Evolutionary conservation across 768 basidiomycete species (phyloP).

Genomic region (Rhodotorula babjevae): DNA sequence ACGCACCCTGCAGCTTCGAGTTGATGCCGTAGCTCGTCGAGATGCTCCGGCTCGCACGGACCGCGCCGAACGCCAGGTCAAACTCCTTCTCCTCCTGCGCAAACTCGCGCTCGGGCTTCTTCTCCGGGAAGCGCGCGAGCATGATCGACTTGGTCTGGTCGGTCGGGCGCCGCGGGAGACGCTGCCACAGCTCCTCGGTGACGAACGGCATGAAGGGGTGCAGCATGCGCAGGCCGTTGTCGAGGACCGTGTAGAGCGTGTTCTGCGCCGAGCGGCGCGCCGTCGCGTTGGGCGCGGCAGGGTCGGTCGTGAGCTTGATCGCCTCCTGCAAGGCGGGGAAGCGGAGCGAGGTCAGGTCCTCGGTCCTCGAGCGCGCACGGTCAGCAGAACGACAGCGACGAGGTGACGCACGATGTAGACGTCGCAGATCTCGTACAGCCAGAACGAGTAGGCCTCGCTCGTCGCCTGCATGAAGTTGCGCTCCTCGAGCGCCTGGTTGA

Average conservation of each 20-base stretch:
- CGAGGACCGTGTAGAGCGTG: conserved; percentile 90
- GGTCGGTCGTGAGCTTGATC: conserved; percentile 95
- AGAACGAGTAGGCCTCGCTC: conserved; percentile 79
- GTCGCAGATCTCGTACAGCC: conserved; percentile 98
- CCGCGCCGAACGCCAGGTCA: conserved; percentile 71
- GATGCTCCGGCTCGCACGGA: conserved; percentile 75
- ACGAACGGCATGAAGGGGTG: conserved; percentile 99
- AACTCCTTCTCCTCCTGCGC: conserved; percentile 75
- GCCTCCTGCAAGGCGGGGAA: conserved; percentile 57
- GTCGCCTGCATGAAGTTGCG: conserved; percentile 94
- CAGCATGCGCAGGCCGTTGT: conserved; percentile 77
- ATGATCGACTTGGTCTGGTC: conserved; percentile 83
- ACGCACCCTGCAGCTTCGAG: conserved; percentile 71
- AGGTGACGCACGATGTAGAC: conserved; percentile 72
- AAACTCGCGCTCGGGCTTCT: conserved; percentile 43
- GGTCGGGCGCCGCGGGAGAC: conserved; percentile 76
- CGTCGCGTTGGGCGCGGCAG: conserved; percentile 54
- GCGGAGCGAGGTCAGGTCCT: no score
- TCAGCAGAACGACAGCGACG: no score
- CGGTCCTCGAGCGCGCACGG: no score
- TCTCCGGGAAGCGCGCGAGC: conserved; percentile 74
- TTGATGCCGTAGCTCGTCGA: conserved; percentile 86
- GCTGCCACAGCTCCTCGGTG: conserved; percentile 97
- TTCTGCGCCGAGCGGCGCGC: conserved; percentile 81
- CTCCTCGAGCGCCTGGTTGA: conserved; percentile 67